Conservation (phyloP, 148 eudicot species). For the Persicaria tinctoria region DNA sequence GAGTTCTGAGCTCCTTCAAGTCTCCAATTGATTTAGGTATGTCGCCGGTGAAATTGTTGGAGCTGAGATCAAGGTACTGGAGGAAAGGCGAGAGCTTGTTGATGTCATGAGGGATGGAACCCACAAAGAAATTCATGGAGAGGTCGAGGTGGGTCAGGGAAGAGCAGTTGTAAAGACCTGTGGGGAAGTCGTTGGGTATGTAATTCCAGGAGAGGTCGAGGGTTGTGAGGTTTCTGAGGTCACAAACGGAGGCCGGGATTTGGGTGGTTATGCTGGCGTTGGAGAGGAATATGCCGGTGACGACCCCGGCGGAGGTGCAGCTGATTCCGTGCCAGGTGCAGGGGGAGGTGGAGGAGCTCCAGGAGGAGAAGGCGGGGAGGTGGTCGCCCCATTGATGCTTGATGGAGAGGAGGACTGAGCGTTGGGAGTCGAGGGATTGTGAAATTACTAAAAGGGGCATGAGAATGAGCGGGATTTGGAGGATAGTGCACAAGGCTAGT, state of each 20-base stretch:
- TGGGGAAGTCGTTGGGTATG: slow-evolving; percentile 44
- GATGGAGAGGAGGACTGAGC: slow-evolving; percentile 34
- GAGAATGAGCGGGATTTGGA: slow-evolving; percentile 33
- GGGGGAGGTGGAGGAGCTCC: slow-evolving; percentile 40
- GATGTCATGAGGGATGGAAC: slow-evolving; percentile 47
- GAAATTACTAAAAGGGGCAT: slow-evolving; percentile 40
- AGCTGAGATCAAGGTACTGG: slow-evolving; percentile 33
- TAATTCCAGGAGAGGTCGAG: slow-evolving; percentile 38
- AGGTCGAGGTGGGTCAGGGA: slow-evolving; percentile 36
- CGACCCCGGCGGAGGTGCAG: not conserved
- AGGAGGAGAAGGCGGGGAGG: slow-evolving; percentile 19
- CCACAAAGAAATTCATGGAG: slow-evolving; percentile 47
- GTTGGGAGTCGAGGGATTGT: slow-evolving; percentile 19
- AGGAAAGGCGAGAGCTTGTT: slow-evolving; percentile 32
- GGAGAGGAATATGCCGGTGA: slow-evolving; percentile 29
- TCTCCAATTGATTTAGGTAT: slow-evolving; percentile 49
- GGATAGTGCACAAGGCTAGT: not conserved
- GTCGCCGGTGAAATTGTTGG: slow-evolving; percentile 57
- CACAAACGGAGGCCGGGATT: slow-evolving; percentile 50
- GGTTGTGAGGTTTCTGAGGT: slow-evolving; percentile 34
- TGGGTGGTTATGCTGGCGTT: slow-evolving; percentile 14
- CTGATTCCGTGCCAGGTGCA: slow-evolving; percentile 49
- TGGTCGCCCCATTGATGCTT: slow-evolving; percentile 31
- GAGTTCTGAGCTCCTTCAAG: slow-evolving; percentile 21
- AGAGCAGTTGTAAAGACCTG: slow-evolving; percentile 41